phyloP scores from a whole-genome alignment of 2,329 filamentous ascomycete species.

The Dothideomycetidae sp. region DNA sequence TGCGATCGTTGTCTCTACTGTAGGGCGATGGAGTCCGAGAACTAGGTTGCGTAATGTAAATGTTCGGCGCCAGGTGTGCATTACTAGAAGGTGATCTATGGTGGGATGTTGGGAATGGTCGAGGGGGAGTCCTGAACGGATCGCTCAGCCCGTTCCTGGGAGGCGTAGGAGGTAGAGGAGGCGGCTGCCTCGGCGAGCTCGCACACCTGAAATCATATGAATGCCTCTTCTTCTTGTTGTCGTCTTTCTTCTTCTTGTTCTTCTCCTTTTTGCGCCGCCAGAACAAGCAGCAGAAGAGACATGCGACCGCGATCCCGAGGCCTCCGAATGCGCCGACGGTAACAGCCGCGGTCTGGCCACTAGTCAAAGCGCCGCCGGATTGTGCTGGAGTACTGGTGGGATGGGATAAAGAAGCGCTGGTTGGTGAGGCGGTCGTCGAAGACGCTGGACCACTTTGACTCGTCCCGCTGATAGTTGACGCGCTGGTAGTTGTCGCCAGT shows the following conservation, averaged over 20 bases:
- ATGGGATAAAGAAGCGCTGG: too few relatives aligned
- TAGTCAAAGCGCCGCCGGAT: slow-evolving; percentile 16
- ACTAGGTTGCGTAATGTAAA: background rate
- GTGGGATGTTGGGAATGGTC: background rate
- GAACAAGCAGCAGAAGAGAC: slow-evolving; percentile 13
- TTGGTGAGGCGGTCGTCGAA: background rate
- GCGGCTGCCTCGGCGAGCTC: slow-evolving; percentile 16
- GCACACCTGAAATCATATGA: slow-evolving; percentile 24
- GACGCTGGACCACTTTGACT: slow-evolving; percentile 2
- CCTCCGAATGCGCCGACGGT: slow-evolving; percentile 20
- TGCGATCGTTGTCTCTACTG: slow-evolving; percentile 17
- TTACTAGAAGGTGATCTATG: background rate
- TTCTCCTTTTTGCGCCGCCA: slow-evolving; percentile 7
- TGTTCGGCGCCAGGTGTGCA: slow-evolving; percentile 2
- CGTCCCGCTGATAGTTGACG: background rate
- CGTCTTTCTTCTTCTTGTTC: slow-evolving; percentile 6
- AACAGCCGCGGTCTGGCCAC: slow-evolving; percentile 21
- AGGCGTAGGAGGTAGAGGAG: slow-evolving; percentile 14
- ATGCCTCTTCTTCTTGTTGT: slow-evolving; percentile 10
- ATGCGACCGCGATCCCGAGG: slow-evolving; percentile 15
- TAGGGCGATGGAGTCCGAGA: slow-evolving; percentile 11
- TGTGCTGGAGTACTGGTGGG: background rate
- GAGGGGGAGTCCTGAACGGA: background rate
- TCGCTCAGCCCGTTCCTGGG: background rate
- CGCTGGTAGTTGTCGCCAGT: background rate